phyloP scores from a whole-genome alignment of 73 alveolate genomes.

The Paraurostyla sp. region DNA sequence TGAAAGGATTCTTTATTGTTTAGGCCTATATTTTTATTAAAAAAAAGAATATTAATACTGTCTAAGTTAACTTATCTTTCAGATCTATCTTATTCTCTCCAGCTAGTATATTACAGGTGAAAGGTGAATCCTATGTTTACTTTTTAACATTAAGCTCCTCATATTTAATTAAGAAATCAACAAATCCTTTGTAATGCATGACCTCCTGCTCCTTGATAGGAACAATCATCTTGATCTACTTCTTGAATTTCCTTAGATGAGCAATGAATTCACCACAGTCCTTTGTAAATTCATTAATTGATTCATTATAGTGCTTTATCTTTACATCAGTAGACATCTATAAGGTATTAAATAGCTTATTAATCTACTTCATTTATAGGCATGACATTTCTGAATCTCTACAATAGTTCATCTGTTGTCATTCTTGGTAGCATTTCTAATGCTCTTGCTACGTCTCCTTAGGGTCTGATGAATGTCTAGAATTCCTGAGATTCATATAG shows the following conservation, averaged over 20 bases:
- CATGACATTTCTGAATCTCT: not conserved
- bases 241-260: slow-evolving; percentile 32
- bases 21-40: not conserved
- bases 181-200: slow-evolving; percentile 33
- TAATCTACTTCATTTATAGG: slow-evolving; percentile 57
- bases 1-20: slow-evolving; percentile 58
- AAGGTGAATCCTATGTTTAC: slow-evolving; percentile 9
- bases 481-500: slow-evolving; percentile 61
- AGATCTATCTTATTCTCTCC: not conserved
- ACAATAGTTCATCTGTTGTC: slow-evolving; percentile 47
- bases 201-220: slow-evolving; percentile 62
- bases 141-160: slow-evolving; percentile 39
- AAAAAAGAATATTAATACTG: not conserved
- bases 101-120: not conserved
- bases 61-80: not conserved
- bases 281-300: slow-evolving; percentile 53
- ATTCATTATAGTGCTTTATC: slow-evolving; percentile 49
- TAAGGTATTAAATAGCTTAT: not conserved
- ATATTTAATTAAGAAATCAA: slow-evolving; percentile 54
- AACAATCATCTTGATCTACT: slow-evolving; percentile 45
- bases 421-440: slow-evolving; percentile 28
- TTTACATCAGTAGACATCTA: slow-evolving; percentile 56
- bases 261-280: slow-evolving; percentile 40
- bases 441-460: slow-evolving; percentile 47
- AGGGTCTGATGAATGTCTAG: slow-evolving; percentile 67